Percentiles rank a stretch among this genome's conserved stretches.
phyloP scores from a whole-genome alignment of 441 rosid genomes.

The Populus tomentosa region DNA sequence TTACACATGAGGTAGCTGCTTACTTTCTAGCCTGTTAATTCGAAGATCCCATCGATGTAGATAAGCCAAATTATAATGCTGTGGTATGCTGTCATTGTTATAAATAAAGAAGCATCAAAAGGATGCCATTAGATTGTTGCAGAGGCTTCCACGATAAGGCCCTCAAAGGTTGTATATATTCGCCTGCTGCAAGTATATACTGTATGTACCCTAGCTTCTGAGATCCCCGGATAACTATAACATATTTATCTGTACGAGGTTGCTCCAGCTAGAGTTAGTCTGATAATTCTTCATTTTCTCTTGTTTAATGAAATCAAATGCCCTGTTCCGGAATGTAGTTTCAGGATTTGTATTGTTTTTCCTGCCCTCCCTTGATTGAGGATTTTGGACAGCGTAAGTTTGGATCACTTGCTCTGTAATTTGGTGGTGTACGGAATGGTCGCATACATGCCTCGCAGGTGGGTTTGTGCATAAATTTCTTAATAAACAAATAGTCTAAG shows the following conservation, averaged over 20 bases:
- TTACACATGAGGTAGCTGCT: constrained; percentile 4
- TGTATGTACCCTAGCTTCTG: constrained; percentile 1
- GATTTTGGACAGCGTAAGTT: neutral
- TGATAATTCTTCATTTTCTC: neutral
- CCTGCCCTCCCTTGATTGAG: neutral
- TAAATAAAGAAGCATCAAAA: neutral
- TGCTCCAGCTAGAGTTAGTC: constrained; percentile 2
- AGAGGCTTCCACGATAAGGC: constrained; percentile 6
- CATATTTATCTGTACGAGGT: neutral
- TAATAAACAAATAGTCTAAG: neutral
- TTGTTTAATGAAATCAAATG: constrained; percentile 1
- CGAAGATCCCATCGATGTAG: neutral
- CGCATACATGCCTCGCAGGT: neutral
- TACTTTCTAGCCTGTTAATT: neutral
- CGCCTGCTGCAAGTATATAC: constrained; percentile 10
- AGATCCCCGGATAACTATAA: constrained; percentile 4
- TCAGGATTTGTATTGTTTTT: neutral
- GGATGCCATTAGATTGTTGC: constrained; percentile 5
- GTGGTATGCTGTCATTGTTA: neutral
- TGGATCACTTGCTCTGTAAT: neutral
- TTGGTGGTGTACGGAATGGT: neutral
- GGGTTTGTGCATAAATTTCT: neutral
- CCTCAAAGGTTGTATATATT: neutral
- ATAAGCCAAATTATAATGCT: neutral
- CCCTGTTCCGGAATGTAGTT: constrained; percentile 1